Base-by-base conservation (phyloP, 768 basidiomycete species). In the Hortiboletus campestris region DNA sequence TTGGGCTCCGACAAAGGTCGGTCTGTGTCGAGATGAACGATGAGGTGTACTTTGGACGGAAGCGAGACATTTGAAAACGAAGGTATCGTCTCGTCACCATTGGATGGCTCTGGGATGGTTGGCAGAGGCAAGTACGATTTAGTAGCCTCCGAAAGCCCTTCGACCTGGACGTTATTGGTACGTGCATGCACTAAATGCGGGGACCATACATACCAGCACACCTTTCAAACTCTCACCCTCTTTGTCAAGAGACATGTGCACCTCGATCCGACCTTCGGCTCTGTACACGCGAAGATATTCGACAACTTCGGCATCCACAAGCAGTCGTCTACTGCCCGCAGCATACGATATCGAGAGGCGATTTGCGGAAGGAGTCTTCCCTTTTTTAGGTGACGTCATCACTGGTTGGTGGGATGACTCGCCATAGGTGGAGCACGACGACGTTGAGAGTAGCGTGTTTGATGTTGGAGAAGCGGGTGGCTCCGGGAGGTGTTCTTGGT, bases 341-440 rank as follows among this genome's bases (percentile, higher is more conserved):
- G 94, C 93, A 72, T 97, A 99, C 0, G 96, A 89, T 69, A 98
- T 94, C 9, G 95, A 97, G n/a, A 99, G 73, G 17, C 90, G 83
- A 63, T 91, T 92, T 31, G 89, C 86, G 40, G 89, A 90, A 10
- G 89, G 86, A 0, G 76, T 75, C 59, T 75, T 78, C 14, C 70
- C 73, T 19, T 70, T 64, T 59, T 80, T 81, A 12, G 61, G 50
- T 34, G 53, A 49, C 31, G 50, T 38, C 20, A 42, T 48, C 45
- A 66, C 56, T 46, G 67, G 72, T n/a, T 72, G 68, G 29, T 74
- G 67, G 1, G 74, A 73, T 12, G 71, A 55, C 42, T 83, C 84
- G 53, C 79, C 81, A 58, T 77, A 77, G 5, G 80, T 73, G 43
- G 67, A 76, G 14, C 63, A 65, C 39, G 64, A 72, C 35, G 67